A percentile compares a stretch with the other conserved stretches of the same genome.
Conservation (phyloP, 257 asterid species). For the Thymus quinquecostatus region DNA sequence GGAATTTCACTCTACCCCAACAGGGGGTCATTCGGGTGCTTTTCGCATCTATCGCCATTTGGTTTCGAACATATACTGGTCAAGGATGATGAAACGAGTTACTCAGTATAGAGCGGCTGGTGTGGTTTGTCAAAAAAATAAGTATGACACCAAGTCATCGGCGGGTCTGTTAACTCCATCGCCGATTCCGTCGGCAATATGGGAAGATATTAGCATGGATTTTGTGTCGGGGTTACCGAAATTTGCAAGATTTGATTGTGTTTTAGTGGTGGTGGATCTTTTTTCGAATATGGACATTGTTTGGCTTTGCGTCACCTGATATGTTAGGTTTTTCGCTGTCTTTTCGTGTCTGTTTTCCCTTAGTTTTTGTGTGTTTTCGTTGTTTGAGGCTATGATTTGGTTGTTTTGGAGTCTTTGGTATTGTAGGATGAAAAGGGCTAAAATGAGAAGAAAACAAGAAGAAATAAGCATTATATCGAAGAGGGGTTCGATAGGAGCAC, state of each 20-base stretch:
- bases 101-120: not conserved
- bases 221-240: not conserved
- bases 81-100: not conserved
- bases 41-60: not conserved
- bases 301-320: not conserved
- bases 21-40: not conserved
- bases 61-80: not conserved
- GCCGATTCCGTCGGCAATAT: not conserved
- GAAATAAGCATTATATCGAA: too few species aligned
- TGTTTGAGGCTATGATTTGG: too few species aligned
- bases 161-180: not conserved
- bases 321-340: too few species aligned
- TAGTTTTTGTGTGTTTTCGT: too few species aligned
- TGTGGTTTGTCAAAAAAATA: not conserved
- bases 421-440: too few species aligned
- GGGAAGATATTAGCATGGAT: slow-evolving; percentile 16
- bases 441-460: too few species aligned
- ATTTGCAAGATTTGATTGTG: not conserved
- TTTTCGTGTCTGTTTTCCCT: too few species aligned
- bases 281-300: not conserved
- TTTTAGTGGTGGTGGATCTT: not conserved
- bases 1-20: not conserved
- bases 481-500: too few species aligned
- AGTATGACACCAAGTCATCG: not conserved
- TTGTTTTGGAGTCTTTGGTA: too few species aligned